Conservation (phyloP, 78 protist genomes). For the Dictyostelium citrinum region DNA sequence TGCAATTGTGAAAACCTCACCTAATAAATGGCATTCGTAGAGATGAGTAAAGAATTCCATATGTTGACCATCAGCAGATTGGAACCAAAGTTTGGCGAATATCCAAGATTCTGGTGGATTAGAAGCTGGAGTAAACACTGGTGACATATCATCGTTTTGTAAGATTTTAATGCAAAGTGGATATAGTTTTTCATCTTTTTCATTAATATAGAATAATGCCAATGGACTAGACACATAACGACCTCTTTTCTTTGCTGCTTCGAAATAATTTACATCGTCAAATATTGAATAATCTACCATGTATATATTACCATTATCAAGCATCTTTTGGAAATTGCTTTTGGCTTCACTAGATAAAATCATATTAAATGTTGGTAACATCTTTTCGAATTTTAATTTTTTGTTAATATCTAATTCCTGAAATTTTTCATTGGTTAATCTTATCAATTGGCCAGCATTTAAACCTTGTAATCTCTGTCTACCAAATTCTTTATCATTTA, state of each 20-base stretch:
- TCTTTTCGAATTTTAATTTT: background rate
- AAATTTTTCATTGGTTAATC: background rate
- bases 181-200: background rate
- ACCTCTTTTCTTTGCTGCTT: background rate
- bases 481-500: slow-evolving; percentile 48
- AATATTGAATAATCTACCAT: slow-evolving; percentile 29
- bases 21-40: slow-evolving; percentile 26
- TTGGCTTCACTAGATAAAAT: background rate
- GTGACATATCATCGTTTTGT: slow-evolving; percentile 9
- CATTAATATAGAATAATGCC: slow-evolving; percentile 11
- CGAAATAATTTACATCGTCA: background rate
- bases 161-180: slow-evolving; percentile 17
- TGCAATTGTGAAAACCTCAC: slow-evolving; percentile 50
- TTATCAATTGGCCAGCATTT: slow-evolving; percentile 8
- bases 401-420: background rate
- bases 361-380: background rate
- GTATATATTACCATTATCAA: background rate
- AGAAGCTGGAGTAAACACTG: slow-evolving; percentile 27
- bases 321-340: background rate
- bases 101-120: slow-evolving; percentile 7
- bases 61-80: slow-evolving; percentile 64
- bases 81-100: slow-evolving; percentile 52
- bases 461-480: slow-evolving; percentile 46
- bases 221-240: slow-evolving; percentile 17
- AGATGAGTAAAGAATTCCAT: slow-evolving; percentile 60